Base-by-base conservation (phyloP, 805 yeast genomes). In the Monosporozyma solicola region DNA sequence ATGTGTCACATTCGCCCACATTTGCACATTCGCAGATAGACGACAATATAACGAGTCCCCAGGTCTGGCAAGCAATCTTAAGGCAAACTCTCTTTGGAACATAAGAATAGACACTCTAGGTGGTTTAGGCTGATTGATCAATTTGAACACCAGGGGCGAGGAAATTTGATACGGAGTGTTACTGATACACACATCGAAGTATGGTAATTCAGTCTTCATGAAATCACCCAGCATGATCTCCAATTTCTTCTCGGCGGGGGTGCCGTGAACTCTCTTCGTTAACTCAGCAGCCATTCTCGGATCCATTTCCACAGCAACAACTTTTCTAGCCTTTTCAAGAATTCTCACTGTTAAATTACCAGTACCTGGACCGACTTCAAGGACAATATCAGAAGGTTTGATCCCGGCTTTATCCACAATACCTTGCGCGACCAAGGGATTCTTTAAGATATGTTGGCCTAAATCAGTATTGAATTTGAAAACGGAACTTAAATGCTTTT, bases 211-310 rank as follows among this genome's bases (percentile, higher is more conserved):
- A 2, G 95, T 83, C 71, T 94, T 94, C 82, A 94, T 92, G 68
- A 90, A 91, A 72, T 94, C 99, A 20, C 99, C 99, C 58, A 94
- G 76, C 63, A 92, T 72, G 54, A 94, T 89, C 57, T 94, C 98
- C 53, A 94, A 75, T 67, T 90, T 91, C 72, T 88, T 89, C 68
- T 90, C 94, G 53, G 80, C 85, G 1, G 97, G 91, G n/a, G 95
- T 92, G 11, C 97, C 97, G 64, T 89, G 97, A 15, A 94, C 98
- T 75, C 99, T 84, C 69, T 94, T 94, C 10, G 97, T 89, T 62
- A 94, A 76, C 71, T 94, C 99, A 0, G 98, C 98, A 2, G 98
- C 99, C 99, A 94, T 94, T 73, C 97, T 78, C n/a, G 99, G 99
- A 72, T 94, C 99, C 89, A 91, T 91, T 73, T 94, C 99, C 51